These are phyloP conservation scores for Carex kokanica DNA, from an alignment of 176 grass and related monocot species.

Conservation along the genomic window DNA sequence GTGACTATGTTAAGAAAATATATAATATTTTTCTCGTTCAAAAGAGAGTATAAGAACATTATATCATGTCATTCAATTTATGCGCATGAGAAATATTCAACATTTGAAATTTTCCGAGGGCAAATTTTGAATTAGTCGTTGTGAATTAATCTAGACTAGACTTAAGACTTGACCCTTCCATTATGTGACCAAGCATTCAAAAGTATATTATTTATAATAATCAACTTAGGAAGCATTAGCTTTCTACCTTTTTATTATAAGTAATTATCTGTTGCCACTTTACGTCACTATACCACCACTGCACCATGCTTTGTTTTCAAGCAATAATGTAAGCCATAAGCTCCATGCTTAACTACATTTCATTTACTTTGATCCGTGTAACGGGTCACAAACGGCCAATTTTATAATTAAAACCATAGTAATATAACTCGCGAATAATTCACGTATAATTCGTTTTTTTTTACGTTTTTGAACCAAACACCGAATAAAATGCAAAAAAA, in stretches of 20 bases:
- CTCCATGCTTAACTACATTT: background rate
- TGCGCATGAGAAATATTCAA: background rate
- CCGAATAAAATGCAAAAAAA: too few relatives aligned
- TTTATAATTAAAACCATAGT: background rate
- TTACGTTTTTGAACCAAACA: too few relatives aligned
- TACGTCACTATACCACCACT: conserved; percentile 25
- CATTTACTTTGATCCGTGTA: background rate
- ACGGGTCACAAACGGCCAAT: background rate
- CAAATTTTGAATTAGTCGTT: background rate
- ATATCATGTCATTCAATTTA: background rate
- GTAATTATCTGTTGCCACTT: conserved; percentile 18
- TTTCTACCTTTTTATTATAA: background rate
- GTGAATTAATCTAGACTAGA: background rate
- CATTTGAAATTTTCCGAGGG: background rate
- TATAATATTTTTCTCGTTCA: background rate
- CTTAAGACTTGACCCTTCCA: background rate
- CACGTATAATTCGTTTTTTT: too few relatives aligned
- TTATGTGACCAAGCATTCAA: background rate
- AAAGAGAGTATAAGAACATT: background rate
- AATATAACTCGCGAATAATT: too few relatives aligned
- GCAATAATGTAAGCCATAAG: conserved; percentile 25
- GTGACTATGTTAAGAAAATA: background rate
- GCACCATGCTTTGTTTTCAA: conserved; percentile 27
- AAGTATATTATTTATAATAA: background rate
- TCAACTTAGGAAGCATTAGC: background rate